Conservation (phyloP, 768 basidiomycete genomes). For the Candolleomyces aberdarensis region DNA sequence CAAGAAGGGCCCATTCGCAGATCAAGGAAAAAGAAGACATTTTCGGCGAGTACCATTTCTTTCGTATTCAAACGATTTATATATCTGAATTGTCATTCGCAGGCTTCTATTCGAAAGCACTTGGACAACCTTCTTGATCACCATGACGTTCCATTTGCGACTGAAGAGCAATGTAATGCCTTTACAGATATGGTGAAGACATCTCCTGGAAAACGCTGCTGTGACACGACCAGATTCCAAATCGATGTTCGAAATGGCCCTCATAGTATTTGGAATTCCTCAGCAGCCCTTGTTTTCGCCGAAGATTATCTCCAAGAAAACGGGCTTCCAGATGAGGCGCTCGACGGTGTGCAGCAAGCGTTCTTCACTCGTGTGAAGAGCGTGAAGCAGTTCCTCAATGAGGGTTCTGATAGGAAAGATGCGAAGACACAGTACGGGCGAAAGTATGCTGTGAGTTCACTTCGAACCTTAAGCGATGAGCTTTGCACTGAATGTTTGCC, state of each 20-base stretch:
- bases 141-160: background rate
- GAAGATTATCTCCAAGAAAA: background rate
- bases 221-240: background rate
- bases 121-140: background rate
- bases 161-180: background rate
- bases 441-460: background rate
- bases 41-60: too few relatives aligned
- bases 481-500: background rate
- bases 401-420: background rate
- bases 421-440: background rate
- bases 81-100: background rate
- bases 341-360: background rate
- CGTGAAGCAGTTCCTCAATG: background rate
- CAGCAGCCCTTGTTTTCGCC: background rate
- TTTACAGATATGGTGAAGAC: background rate
- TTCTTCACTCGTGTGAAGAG: background rate
- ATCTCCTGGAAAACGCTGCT: background rate
- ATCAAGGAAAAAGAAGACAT: too few relatives aligned
- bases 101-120: background rate
- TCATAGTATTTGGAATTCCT: background rate
- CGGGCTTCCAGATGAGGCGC: background rate
- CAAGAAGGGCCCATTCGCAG: too few relatives aligned
- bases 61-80: background rate
- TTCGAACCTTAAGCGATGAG: background rate
- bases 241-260: background rate